Base-by-base conservation (phyloP, 73 alveolate genomes). In the Stentor coeruleus region DNA sequence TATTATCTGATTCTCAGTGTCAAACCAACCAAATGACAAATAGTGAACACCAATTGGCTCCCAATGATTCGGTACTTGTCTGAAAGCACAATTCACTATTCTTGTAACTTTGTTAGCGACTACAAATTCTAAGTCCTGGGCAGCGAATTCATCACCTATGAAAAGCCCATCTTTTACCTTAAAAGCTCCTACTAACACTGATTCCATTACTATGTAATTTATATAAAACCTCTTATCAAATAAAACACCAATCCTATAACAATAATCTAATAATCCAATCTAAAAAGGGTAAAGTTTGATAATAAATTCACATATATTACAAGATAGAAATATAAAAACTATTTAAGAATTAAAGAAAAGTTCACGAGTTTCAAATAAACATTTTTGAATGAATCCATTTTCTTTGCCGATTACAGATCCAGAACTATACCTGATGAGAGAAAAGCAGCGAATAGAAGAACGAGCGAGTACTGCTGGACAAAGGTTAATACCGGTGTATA, bases 61-160 rank as follows among this genome's bases (percentile, higher is more conserved):
- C 98, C 98, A 96, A 72, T 93, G 93, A 83, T 97, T 96, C 26
- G 96, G 95, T 3, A 97, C 86, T 73, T 93, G 92, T 55, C 92
- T 90, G 11, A 99, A 99, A 15, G 99, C 91, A 49, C 99, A 95
- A 88, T 97, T 97, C 58, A 97, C 92, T 31, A 97, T 91, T 77
- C 94, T 98, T 20, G 99, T 94, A 38, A 97, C 98, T 87, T 97
- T 97, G 84, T 95, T 95, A 72, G 98, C 96, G 39, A 94, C 93
- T 31, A 96, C 94, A 84, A 97, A 93, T 76, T 97, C 99, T 38
- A 95, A 82, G 74, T 97, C 98, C 95, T 93, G 85, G 35, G 98
- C 93, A 59, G 94, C 98, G 74, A 84, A 88, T 85, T 93, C 98
- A 88, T 93, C 98, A 30, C 98, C 98, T 3, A 93, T 93, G 82